Base-by-base conservation (phyloP, 2,329 filamentous ascomycete genomes). In the Colletotrichum falcatum region DNA sequence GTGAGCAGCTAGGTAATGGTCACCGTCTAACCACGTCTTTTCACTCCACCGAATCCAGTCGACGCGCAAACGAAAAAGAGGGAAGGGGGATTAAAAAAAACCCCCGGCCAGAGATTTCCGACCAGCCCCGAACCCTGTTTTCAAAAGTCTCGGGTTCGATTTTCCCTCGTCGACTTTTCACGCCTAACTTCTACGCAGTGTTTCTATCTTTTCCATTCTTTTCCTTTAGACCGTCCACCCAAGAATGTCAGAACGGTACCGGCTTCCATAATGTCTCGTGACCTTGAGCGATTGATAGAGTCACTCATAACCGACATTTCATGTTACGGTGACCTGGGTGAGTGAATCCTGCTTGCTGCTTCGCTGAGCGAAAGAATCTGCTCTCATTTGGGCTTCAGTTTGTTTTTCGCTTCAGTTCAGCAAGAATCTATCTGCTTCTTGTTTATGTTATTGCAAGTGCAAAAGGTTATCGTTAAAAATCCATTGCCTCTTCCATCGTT, bases 251-350 rank as follows among this genome's bases (percentile, higher is more conserved):
- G 49, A 35, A 23, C 42, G 1, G 18, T 23, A 16, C 39, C 20
- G 23, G 14, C 23, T n/a, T 35, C 18, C 39, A 66, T 12, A 51
- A 73, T 73, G 72, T 70, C 71, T 35, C 60, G 61, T 28, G 71
- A 73, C 35, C 66, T 73, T 20, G 72, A 73, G 61, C 66, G 64
- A 65, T 48, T 73, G 56, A 71, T 73, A 37, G 66, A 73, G 48
- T 70, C 55, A 48, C 66, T 73, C 35, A 67, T 73, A 28, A 69
- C 67, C 48, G 72, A 73, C 37, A 71, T 73, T 49, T 73, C 72
- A 18, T 73, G 72, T 46, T 72, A 73, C 42, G 72, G 72, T 20
- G 70, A 73, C 23, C 35, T 71, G 23, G 72, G 72, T 73, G 23
- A 71, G 72, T 66, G 35, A 60, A 28, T n/a, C 46, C 35, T 42